phyloP scores from a whole-genome alignment of 192 early-diverging fungal species.

The Pilobolus umbonatus region DNA sequence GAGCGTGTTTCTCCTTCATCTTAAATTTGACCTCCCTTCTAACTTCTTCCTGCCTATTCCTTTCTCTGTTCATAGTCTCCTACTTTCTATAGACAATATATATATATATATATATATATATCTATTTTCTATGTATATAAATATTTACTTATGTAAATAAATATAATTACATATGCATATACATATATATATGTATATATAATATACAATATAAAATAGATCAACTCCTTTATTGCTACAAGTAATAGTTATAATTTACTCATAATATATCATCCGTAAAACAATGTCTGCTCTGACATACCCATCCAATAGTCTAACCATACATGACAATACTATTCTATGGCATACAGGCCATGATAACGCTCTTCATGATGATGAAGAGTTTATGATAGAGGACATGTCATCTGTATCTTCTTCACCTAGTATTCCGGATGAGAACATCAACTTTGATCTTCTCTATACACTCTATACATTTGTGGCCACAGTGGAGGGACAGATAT shows the following conservation, averaged over 20 bases:
- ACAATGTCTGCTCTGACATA: background rate
- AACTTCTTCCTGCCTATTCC: too few species aligned
- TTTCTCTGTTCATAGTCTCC: too few species aligned
- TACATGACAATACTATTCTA: slow-evolving; percentile 3
- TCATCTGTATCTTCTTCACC: slow-evolving; percentile 38
- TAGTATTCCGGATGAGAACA: slow-evolving; percentile 50
- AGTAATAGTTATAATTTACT: background rate
- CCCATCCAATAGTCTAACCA: background rate
- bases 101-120: too few species aligned
- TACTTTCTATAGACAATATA: too few species aligned
- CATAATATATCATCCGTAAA: background rate
- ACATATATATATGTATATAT: background rate
- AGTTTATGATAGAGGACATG: slow-evolving; percentile 33
- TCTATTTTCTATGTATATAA: too few species aligned
- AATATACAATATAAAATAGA: background rate
- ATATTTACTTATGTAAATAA: too few species aligned
- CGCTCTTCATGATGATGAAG: slow-evolving; percentile 24
- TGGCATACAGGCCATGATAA: slow-evolving; percentile 2
- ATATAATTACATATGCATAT: slow-evolving; percentile 17
- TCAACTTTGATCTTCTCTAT: slow-evolving; percentile 72
- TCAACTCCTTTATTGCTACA: background rate
- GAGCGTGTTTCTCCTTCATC: too few species aligned
- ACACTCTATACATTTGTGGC: slow-evolving; percentile 78
- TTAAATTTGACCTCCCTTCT: too few species aligned
- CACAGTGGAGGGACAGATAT: slow-evolving; percentile 75